A percentile compares a stretch with the other conserved stretches of the same genome.
Conservation (phyloP, 169 alveolate genomes). For the Miamiensis avidus region DNA sequence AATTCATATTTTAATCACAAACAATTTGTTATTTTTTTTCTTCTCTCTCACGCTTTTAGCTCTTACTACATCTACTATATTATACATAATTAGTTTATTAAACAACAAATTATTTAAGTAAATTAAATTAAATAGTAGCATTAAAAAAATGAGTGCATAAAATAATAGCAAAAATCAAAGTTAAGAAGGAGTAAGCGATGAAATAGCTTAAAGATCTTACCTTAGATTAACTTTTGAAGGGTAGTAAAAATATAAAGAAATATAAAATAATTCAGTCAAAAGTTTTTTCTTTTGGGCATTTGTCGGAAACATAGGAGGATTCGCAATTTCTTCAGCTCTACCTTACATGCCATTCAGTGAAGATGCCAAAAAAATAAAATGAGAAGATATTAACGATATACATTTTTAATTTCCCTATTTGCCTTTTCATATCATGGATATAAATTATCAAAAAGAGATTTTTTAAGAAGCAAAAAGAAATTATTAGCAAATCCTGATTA, state of each 20-base stretch:
- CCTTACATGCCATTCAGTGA: conserved; percentile 5
- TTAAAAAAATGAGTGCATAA: too few species aligned
- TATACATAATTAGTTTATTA: too few species aligned
- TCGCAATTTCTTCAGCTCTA: conserved; percentile 4
- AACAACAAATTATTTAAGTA: too few species aligned
- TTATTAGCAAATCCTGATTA: conserved; percentile 5
- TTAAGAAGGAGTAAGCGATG: background rate
- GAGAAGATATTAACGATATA: conserved; percentile 2
- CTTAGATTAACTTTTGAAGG: conserved; percentile 9
- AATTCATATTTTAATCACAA: too few species aligned
- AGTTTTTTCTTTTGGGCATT: conserved; percentile 10
- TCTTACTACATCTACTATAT: too few species aligned
- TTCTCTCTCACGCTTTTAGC: too few species aligned
- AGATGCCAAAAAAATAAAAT: background rate
- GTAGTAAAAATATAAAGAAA: conserved; percentile 18
- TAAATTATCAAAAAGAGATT: conserved; percentile 22
- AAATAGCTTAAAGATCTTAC: background rate
- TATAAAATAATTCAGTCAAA: conserved; percentile 7
- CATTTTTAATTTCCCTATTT: conserved; percentile 7
- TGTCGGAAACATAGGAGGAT: conserved; percentile 14
- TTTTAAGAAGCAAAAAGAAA: conserved; percentile 16
- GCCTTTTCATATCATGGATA: conserved; percentile 21
- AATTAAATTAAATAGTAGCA: too few species aligned
- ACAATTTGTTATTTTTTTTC: too few species aligned
- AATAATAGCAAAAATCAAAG: too few species aligned